These are phyloP conservation scores for Fusarium haematococcum DNA, from an alignment of 2,329 filamentous ascomycete genomes.

Conservation along the genomic window DNA sequence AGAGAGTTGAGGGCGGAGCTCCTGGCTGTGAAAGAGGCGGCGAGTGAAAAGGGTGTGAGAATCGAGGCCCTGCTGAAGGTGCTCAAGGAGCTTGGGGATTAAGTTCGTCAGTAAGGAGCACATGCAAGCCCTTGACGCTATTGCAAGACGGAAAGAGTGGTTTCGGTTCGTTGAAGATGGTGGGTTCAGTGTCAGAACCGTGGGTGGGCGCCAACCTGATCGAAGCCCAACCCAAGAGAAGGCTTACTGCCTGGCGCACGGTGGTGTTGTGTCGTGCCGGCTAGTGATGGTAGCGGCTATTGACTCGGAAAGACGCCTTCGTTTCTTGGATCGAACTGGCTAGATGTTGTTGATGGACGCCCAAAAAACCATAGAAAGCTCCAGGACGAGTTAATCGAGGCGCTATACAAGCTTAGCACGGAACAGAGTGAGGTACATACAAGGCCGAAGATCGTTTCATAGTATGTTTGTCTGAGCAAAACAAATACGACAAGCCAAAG, in stretches of 20 bases:
- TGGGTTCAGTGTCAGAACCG: background rate
- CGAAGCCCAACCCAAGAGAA: background rate
- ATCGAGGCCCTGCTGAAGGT: background rate
- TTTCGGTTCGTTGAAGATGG: background rate
- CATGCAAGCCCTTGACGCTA: background rate
- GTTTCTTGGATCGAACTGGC: background rate
- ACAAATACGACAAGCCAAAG: background rate
- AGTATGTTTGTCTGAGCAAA: too few species aligned
- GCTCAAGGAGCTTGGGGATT: too few species aligned
- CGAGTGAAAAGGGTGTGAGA: too few species aligned
- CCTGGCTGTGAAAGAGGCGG: too few species aligned
- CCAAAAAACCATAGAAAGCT: too few species aligned
- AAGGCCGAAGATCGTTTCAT: too few species aligned
- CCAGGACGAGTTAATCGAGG: too few species aligned
- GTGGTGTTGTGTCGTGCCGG: background rate
- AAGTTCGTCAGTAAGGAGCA: too few species aligned
- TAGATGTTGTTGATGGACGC: background rate
- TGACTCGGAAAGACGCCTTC: background rate
- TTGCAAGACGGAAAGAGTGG: background rate
- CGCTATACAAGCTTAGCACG: too few species aligned
- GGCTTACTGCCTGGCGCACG: background rate
- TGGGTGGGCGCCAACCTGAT: background rate
- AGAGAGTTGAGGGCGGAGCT: too few species aligned
- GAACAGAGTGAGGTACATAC: too few species aligned
- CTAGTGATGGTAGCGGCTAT: background rate